A percentile compares a stretch with the other conserved stretches of the same genome.
Evolutionary conservation across 441 rosid genomes (phyloP).

Genomic region (Populus hybrid): DNA sequence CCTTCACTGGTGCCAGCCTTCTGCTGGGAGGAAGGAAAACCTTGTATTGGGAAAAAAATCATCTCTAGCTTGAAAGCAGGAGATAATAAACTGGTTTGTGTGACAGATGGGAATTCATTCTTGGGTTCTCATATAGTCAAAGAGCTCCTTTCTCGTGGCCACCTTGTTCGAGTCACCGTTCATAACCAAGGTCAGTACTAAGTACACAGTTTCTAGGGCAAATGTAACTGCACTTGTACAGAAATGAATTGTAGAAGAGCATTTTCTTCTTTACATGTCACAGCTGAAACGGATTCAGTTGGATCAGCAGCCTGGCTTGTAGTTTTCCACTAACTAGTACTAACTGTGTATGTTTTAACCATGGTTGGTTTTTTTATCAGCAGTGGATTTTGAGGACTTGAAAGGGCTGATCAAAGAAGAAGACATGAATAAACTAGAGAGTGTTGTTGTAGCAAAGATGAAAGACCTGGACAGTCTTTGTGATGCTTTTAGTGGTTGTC

Average conservation of each 20-base stretch:
- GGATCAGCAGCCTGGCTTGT: not conserved
- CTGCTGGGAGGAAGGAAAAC: slow-evolving; percentile 11
- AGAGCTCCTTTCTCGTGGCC: slow-evolving; percentile 34
- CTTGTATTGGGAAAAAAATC: slow-evolving; percentile 12
- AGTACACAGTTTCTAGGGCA: not conserved
- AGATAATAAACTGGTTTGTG: slow-evolving; percentile 38
- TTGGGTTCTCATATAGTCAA: slow-evolving; percentile 31
- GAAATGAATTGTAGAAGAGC: not conserved
- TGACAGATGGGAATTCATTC: slow-evolving; percentile 38
- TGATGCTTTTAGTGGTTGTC: slow-evolving; percentile 40
- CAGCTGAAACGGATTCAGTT: not conserved
- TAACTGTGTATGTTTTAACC: not conserved
- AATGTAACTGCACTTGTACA: not conserved
- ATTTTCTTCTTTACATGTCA: not conserved
- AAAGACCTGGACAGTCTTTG: slow-evolving; percentile 27
- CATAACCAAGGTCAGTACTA: slow-evolving; percentile 28
- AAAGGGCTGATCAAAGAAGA: slow-evolving; percentile 18
- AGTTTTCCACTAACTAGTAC: not conserved
- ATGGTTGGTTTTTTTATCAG: not conserved
- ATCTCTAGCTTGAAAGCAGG: slow-evolving; percentile 19
- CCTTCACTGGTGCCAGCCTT: slow-evolving; percentile 8
- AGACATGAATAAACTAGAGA: slow-evolving; percentile 28
- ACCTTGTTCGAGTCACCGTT: slow-evolving; percentile 37
- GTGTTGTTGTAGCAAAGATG: slow-evolving; percentile 36
- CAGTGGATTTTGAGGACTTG: slow-evolving; percentile 35